phyloP scores from a whole-genome alignment of 2,329 filamentous ascomycete species.

The Ophiostoma quercus region DNA sequence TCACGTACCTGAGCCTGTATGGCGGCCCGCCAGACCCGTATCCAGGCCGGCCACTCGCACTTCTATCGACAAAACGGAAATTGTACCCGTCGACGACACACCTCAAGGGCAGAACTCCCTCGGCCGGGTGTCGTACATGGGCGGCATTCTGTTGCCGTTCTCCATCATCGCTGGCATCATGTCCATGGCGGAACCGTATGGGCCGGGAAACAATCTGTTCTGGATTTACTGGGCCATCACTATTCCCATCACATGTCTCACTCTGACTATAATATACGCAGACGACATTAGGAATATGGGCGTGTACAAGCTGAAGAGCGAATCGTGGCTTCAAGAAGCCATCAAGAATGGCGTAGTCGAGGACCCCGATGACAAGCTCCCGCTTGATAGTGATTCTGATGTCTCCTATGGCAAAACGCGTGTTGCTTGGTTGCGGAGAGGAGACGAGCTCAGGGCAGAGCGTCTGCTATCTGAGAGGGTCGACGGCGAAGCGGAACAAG shows the following conservation, averaged over 20 bases:
- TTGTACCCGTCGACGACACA: neutral
- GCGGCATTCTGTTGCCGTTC: constrained; percentile 45
- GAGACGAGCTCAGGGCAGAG: too few relatives aligned
- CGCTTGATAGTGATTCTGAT: too few relatives aligned
- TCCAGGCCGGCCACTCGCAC: neutral
- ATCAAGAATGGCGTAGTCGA: constrained; percentile 14
- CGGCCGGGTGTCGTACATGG: constrained; percentile 47
- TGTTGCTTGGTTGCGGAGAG: too few relatives aligned
- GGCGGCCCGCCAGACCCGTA: too few relatives aligned
- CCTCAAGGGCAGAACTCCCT: constrained; percentile 39
- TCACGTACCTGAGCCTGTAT: neutral
- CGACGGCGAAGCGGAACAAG: neutral
- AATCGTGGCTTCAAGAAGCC: constrained; percentile 26
- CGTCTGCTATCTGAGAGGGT: too few relatives aligned
- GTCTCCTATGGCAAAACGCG: too few relatives aligned
- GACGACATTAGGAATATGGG: constrained; percentile 44
- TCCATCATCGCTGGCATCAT: constrained; percentile 46
- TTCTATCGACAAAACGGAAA: neutral
- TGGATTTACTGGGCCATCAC: constrained; percentile 47
- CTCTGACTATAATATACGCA: constrained; percentile 44
- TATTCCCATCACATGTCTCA: constrained; percentile 37
- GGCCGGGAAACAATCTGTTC: constrained; percentile 40
- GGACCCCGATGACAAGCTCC: neutral
- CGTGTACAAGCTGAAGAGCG: constrained; percentile 36
- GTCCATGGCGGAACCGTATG: constrained; percentile 44